A percentile compares a stretch with the other conserved stretches of the same genome.
Conservation (phyloP, 495 filamentous ascomycete species). For the Friedmanniomyces simplex region DNA sequence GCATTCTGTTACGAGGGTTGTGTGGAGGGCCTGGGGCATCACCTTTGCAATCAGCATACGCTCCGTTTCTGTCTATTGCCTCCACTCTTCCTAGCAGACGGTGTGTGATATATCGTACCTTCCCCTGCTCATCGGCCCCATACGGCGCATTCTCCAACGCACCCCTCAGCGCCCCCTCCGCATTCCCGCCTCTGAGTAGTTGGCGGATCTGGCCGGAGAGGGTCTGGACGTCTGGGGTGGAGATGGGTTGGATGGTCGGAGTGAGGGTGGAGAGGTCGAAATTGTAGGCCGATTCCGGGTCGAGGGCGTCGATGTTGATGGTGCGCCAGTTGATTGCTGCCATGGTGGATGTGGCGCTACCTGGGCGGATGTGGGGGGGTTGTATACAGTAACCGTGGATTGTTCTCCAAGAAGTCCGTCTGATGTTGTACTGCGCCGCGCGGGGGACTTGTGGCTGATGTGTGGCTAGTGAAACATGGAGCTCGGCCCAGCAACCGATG, state of each 20-base stretch:
- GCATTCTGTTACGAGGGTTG: constrained; percentile 74
- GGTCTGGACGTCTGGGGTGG: constrained; percentile 59
- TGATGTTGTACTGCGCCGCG: neutral
- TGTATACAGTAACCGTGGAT: no score
- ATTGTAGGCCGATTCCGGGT: constrained; percentile 78
- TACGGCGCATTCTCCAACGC: constrained; percentile 68
- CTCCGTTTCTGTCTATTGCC: neutral
- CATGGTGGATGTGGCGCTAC: constrained; percentile 41
- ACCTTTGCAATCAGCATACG: neutral
- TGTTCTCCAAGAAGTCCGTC: no score
- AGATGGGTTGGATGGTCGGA: constrained; percentile 54
- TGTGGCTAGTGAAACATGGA: no score
- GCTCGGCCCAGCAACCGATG: no score
- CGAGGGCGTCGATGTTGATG: constrained; percentile 83
- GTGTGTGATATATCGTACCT: constrained; percentile 47
- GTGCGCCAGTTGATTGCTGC: constrained; percentile 69
- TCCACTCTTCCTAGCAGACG: neutral
- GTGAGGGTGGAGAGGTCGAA: constrained; percentile 74
- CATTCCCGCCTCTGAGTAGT: constrained; percentile 71
- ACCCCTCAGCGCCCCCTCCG: constrained; percentile 69
- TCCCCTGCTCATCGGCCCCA: constrained; percentile 61
- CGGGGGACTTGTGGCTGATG: no score
- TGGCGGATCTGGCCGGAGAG: constrained; percentile 71
- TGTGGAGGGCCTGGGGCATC: constrained; percentile 54
- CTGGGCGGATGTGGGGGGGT: neutral